Conservation (phyloP, 2,329 filamentous ascomycete genomes). For the Colletotrichum sojae region DNA sequence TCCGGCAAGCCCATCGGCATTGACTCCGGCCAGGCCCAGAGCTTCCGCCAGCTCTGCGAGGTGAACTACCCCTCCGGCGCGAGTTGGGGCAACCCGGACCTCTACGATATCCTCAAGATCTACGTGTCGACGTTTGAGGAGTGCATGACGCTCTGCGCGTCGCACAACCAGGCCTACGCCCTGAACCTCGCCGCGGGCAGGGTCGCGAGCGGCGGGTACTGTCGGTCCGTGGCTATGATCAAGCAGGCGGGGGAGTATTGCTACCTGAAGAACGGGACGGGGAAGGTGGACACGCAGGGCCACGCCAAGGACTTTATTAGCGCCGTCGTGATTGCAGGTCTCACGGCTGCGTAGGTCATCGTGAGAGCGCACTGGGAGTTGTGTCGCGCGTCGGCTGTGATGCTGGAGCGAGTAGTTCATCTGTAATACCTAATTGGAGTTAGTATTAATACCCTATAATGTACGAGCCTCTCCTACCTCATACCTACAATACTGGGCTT, state of each 20-base stretch:
- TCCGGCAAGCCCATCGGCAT: conserved; percentile 3
- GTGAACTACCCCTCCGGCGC: conserved; percentile 41
- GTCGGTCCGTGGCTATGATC: conserved; percentile 41
- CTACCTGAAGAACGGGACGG: conserved; percentile 44
- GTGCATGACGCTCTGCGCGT: conserved; percentile 43
- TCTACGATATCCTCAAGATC: conserved; percentile 42
- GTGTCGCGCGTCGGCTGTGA: no score
- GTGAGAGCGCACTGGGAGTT: no score
- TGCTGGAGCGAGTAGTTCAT: no score
- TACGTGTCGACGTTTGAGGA: conserved; percentile 42
- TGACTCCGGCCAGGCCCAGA: conserved; percentile 12
- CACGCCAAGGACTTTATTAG: conserved; percentile 30
- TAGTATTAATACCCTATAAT: no score
- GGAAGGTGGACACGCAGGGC: conserved; percentile 36
- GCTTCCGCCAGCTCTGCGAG: conserved; percentile 40
- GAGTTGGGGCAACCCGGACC: conserved; percentile 36
- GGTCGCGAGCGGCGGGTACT: conserved; percentile 25
- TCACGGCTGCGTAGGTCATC: not conserved
- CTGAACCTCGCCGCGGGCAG: conserved; percentile 17
- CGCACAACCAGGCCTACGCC: conserved; percentile 34
- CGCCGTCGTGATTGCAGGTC: conserved; percentile 32
- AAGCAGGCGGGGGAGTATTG: conserved; percentile 43
- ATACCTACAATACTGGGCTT: no score
- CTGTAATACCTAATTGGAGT: no score
- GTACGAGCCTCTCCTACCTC: no score